Evolutionary conservation across 2,329 filamentous ascomycete species (phyloP), one percentile per base, ranked within the genome.

Genomic region (Helotiales sp.): DNA sequence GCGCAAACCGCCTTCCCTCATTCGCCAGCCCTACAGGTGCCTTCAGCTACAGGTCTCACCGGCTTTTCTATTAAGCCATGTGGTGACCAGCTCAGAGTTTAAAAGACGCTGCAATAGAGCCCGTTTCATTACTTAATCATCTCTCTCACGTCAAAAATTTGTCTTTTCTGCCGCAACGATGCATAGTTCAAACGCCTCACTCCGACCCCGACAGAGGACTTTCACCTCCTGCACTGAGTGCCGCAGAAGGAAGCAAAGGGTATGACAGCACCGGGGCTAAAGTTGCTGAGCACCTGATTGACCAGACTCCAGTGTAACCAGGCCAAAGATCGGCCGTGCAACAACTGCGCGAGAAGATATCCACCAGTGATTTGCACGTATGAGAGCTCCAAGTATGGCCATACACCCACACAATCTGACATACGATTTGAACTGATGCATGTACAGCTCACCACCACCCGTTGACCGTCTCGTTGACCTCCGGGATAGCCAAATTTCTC

Each of bases 181-280:
- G 72, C 68, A 72, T 65, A 63, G 47, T 28, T 69, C 69, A 55
- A 59, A 62, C 34, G 58, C 70, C 50, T 57, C 66, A 17, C 55
- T 66, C 69, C 57, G 66, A 37, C 61, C 73, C 20, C 71, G 73
- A 11, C 73, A 74, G 50, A 60, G 73, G 64, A 66, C 67, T 45
- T 71, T 69, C 15, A 72, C 70, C 11, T 72, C 70, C 17, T 74
- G 73, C 62, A 73, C 71, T 10, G 73, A 73, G 50, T 74, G 71
- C 54, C 65, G 70, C 26, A 61, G 69, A 43, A 66, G 72, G 22
- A 73, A 73, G 37, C 73, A 75, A 61, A 73, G 71, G 69, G 72
- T 73, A 72, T 37, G 32, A 61, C 5, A 6, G 8, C 30, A 40
- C 26, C 20, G 3, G 22, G 15, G 5, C 26, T 15, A 20, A 67